These are phyloP conservation scores for Luvunga scandens DNA, from an alignment of 345 rosid genomes.

Conservation along the genomic window DNA sequence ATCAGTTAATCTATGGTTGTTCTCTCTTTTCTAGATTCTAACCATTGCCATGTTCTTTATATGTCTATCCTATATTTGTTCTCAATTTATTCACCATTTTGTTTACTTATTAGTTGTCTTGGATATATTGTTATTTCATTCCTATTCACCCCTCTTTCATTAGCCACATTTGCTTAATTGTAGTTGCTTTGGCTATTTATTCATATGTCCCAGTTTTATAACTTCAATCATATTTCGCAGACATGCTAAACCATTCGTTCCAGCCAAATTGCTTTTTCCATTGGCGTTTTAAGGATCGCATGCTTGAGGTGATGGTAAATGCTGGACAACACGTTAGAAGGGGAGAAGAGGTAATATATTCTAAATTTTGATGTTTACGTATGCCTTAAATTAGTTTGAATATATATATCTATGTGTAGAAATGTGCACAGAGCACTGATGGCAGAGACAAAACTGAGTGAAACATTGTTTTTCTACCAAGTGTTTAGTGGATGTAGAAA, in stretches of 20 bases:
- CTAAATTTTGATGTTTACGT: conserved; percentile 10
- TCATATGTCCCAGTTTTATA: not conserved
- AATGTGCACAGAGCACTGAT: not conserved
- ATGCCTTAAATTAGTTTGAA: conserved; percentile 6
- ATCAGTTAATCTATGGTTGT: not conserved
- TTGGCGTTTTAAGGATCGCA: conserved; percentile 95
- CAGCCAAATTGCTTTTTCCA: conserved; percentile 91
- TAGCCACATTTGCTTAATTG: not conserved
- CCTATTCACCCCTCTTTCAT: not conserved
- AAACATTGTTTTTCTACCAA: not conserved
- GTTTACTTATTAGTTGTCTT: not conserved
- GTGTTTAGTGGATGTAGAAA: not conserved
- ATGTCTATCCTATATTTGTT: not conserved
- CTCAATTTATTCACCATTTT: not conserved
- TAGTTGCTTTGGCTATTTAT: not conserved
- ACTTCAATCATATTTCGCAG: conserved; percentile 40
- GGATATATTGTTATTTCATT: not conserved
- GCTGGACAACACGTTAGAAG: conserved; percentile 75
- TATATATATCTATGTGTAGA: not conserved
- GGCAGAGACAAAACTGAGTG: not conserved
- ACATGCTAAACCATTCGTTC: conserved; percentile 88
- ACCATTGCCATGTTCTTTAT: not conserved
- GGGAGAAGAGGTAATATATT: conserved; percentile 75
- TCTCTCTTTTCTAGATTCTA: not conserved
- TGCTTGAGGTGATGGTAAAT: conserved; percentile 96